Evolutionary conservation across 164 flowering plant genomes (phyloP).

Genomic region (Nymphaea colorata): DNA sequence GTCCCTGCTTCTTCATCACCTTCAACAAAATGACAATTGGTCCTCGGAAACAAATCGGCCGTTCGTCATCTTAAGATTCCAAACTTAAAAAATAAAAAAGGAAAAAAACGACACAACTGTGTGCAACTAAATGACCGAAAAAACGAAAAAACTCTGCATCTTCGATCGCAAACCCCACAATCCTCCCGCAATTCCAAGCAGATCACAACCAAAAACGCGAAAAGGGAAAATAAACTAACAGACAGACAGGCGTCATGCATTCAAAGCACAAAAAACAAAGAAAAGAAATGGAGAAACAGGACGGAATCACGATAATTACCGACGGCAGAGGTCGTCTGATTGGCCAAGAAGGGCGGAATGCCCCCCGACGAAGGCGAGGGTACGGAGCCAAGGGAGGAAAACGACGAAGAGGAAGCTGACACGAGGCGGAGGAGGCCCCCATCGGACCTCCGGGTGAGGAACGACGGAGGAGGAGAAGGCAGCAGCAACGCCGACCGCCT

Average conservation of each 20-base stretch:
- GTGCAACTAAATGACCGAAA: too few species aligned
- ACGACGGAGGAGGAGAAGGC: neutral
- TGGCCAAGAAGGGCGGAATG: neutral
- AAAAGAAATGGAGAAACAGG: neutral
- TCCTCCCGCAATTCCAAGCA: neutral
- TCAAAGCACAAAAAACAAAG: neutral
- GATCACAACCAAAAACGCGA: neutral
- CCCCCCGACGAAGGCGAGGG: neutral
- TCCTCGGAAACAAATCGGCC: too few species aligned
- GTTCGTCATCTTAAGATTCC: too few species aligned
- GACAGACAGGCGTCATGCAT: neutral
- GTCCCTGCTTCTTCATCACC: too few species aligned
- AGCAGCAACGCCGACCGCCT: neutral
- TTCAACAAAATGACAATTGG: too few species aligned
- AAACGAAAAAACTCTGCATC: too few species aligned
- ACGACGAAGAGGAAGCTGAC: neutral
- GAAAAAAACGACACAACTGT: too few species aligned
- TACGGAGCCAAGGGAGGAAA: neutral
- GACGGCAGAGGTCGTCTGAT: neutral
- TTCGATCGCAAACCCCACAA: neutral
- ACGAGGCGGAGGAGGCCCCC: neutral
- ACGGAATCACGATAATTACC: neutral
- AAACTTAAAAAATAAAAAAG: too few species aligned
- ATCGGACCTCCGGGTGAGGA: neutral
- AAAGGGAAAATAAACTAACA: neutral